These are phyloP conservation scores for Wallacemonas sp. DNA, from an alignment of 208 protist genomes.

Conservation along the genomic window DNA sequence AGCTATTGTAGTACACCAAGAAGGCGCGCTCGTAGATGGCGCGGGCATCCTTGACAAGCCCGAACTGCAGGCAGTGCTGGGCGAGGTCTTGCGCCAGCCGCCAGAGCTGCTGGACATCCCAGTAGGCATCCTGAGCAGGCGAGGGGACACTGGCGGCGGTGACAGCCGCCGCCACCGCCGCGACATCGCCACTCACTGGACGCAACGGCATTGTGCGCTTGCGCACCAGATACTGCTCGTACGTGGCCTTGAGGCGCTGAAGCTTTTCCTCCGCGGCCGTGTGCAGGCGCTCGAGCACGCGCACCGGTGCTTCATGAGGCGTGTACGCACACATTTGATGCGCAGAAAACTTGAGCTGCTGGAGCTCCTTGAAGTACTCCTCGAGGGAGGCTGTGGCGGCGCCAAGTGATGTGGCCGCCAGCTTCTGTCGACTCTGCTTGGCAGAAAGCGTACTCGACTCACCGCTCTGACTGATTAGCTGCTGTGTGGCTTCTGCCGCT, in stretches of 20 bases:
- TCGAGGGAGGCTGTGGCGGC: slow-evolving; percentile 37
- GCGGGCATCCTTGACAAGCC: slow-evolving; percentile 49
- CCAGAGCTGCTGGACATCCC: slow-evolving; percentile 66
- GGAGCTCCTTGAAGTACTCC: slow-evolving; percentile 70
- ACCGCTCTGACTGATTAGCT: not conserved
- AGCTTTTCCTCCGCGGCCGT: slow-evolving; percentile 33
- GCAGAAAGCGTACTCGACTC: not conserved
- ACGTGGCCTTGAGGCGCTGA: slow-evolving; percentile 17
- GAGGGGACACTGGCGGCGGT: not conserved
- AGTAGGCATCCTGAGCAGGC: slow-evolving; percentile 17
- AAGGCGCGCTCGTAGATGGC: slow-evolving; percentile 48
- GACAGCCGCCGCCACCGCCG: not conserved
- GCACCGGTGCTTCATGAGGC: slow-evolving; percentile 57
- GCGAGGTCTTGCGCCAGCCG: slow-evolving; percentile 61
- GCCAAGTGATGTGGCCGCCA: slow-evolving; percentile 12
- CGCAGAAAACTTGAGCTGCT: slow-evolving; percentile 39
- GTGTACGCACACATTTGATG: slow-evolving; percentile 75
- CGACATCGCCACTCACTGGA: no score
- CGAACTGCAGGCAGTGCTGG: slow-evolving; percentile 79
- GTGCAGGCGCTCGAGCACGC: slow-evolving; percentile 62
- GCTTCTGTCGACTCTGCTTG: slow-evolving; percentile 31
- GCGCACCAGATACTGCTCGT: slow-evolving; percentile 25
- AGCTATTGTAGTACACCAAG: slow-evolving; percentile 85
- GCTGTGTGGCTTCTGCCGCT: not conserved
- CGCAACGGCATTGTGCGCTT: slow-evolving; percentile 25